Conservation (phyloP, 768 basidiomycete genomes). For the Tephrocybe sp. region DNA sequence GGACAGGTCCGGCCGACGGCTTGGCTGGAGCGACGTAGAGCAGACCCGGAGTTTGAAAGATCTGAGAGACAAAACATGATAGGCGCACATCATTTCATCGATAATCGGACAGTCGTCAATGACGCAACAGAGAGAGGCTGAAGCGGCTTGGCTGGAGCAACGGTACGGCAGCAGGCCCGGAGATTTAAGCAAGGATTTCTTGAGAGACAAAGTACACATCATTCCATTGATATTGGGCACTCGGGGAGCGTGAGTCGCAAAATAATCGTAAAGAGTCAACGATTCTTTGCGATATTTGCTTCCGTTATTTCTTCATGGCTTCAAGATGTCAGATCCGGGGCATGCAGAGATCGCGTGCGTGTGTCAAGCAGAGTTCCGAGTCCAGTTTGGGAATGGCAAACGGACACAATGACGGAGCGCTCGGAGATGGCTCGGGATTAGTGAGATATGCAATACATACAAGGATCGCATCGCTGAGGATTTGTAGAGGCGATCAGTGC, state of each 20-base stretch:
- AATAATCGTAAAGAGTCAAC: too few relatives aligned
- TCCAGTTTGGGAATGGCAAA: background rate
- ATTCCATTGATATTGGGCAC: background rate
- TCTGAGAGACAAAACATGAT: too few relatives aligned
- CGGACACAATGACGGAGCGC: background rate
- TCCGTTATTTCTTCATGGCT: conserved; percentile 6
- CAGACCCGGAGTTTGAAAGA: too few relatives aligned
- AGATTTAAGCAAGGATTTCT: too few relatives aligned
- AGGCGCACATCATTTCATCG: too few relatives aligned
- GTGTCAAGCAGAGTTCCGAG: background rate
- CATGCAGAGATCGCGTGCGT: background rate
- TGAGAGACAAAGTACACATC: too few relatives aligned
- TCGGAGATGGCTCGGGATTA: conserved; percentile 1
- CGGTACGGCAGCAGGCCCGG: too few relatives aligned
- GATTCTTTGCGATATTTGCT: conserved; percentile 2
- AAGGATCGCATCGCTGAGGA: background rate
- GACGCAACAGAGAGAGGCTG: too few relatives aligned
- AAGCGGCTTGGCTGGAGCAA: too few relatives aligned
- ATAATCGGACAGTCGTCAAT: too few relatives aligned
- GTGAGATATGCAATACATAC: background rate
- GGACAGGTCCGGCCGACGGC: too few relatives aligned
- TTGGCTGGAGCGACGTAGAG: too few relatives aligned
- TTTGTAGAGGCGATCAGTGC: background rate
- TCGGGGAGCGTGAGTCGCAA: background rate
- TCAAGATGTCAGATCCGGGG: background rate